A percentile compares a stretch with the other conserved stretches of the same genome.
These are phyloP conservation scores for Plantago rigida DNA, from an alignment of 305 asterid species.

Conservation along the genomic window DNA sequence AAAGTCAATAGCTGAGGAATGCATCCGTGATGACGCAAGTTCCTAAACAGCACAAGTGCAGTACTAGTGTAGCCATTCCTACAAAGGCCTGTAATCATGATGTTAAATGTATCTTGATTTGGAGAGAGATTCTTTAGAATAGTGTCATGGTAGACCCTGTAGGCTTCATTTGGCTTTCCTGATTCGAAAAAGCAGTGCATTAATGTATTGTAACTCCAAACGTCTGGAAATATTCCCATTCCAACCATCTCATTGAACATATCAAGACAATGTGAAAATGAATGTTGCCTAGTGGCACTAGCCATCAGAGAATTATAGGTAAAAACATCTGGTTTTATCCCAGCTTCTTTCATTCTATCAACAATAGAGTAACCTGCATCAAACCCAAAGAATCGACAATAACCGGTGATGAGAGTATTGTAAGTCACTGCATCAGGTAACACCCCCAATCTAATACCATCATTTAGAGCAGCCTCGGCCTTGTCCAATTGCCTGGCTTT, in stretches of 20 bases:
- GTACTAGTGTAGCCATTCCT: constrained; percentile 43
- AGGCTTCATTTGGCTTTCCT: constrained; percentile 69
- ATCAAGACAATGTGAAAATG: constrained; percentile 41
- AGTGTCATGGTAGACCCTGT: constrained; percentile 53
- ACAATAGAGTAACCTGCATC: constrained; percentile 58
- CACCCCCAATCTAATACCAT: constrained; percentile 69
- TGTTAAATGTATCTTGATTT: constrained; percentile 55
- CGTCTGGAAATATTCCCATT: constrained; percentile 52
- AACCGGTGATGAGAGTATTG: constrained; percentile 67
- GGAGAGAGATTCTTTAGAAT: constrained; percentile 42
- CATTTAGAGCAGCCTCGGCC: constrained; percentile 74
- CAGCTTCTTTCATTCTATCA: constrained; percentile 70
- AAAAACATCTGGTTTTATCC: constrained; percentile 53
- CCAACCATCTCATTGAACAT: constrained; percentile 70
- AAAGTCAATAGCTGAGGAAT: constrained; percentile 57
- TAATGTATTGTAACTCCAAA: constrained; percentile 77
- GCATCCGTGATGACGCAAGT: constrained; percentile 45
- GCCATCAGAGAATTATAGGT: constrained; percentile 83
- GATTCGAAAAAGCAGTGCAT: constrained; percentile 63
- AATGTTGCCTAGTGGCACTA: constrained; percentile 49
- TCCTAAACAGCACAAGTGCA: constrained; percentile 59
- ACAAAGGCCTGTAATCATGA: constrained; percentile 73
- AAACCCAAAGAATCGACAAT: constrained; percentile 54
- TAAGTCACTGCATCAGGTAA: constrained; percentile 73
- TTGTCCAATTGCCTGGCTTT: constrained; percentile 62